Evolutionary conservation across 176 grass and related monocot species (phyloP).

Genomic region (Oryza rufipogon): DNA sequence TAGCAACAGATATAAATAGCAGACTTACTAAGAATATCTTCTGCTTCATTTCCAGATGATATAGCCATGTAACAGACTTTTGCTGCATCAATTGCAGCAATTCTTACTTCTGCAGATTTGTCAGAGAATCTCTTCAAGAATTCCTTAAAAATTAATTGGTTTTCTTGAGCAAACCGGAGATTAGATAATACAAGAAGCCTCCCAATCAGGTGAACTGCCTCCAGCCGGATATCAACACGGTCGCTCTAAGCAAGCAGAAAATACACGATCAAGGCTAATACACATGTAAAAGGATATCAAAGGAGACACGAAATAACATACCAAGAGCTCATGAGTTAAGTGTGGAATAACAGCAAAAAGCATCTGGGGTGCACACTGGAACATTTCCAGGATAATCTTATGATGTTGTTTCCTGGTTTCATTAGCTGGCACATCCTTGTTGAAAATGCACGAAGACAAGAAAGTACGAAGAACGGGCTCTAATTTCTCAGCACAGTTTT

Average conservation of each 20-base stretch:
- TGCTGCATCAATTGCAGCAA: conserved; percentile 81
- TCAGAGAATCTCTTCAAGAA: conserved; percentile 91
- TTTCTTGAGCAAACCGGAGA: conserved; percentile 75
- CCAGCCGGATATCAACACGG: conserved; percentile 67
- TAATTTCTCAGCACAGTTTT: conserved; percentile 67
- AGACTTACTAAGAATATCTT: conserved; percentile 67
- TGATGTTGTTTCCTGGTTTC: conserved; percentile 63
- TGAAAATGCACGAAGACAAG: conserved; percentile 71
- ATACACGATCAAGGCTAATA: conserved; percentile 39
- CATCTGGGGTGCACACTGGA: conserved; percentile 75
- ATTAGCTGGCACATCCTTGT: conserved; percentile 52
- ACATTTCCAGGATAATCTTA: conserved; percentile 89
- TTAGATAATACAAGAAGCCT: conserved; percentile 85
- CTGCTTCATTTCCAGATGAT: conserved; percentile 65
- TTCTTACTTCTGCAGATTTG: conserved; percentile 86
- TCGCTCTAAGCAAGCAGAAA: conserved; percentile 61
- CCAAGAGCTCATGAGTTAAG: conserved; percentile 80
- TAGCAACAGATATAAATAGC: conserved; percentile 9
- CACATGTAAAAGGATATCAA: conserved; percentile 36
- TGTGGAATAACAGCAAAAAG: conserved; percentile 81
- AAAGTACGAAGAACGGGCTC: conserved; percentile 62
- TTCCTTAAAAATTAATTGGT: conserved; percentile 68
- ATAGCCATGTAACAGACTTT: conserved; percentile 61
- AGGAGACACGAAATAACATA: conserved; percentile 48
- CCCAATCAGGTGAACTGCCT: conserved; percentile 78